A percentile compares a stretch with the other conserved stretches of the same genome.
Conservation (phyloP, 495 filamentous ascomycete genomes). For the Tetracladium marchalianum region DNA sequence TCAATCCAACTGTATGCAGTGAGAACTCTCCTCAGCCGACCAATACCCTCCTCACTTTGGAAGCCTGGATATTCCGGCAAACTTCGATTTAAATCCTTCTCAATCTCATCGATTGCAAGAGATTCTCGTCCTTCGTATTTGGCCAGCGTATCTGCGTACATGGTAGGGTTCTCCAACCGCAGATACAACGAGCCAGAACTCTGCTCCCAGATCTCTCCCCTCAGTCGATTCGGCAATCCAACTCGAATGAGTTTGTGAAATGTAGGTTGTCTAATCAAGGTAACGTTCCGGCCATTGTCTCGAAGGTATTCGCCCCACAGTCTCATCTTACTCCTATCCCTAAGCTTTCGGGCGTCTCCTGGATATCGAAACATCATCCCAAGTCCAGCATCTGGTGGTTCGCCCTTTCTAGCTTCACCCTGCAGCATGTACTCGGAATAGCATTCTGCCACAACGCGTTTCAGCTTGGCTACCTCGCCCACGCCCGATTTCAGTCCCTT, state of each 20-base stretch:
- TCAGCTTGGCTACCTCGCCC: conserved; percentile 74
- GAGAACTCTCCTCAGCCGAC: conserved; percentile 75
- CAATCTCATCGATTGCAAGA: conserved; percentile 94
- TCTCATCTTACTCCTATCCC: conserved; percentile 94
- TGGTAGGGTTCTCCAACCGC: conserved; percentile 71
- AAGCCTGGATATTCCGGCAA: conserved; percentile 95
- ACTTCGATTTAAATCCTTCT: conserved; percentile 94
- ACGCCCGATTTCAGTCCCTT: conserved; percentile 75
- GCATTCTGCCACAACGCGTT: conserved; percentile 66
- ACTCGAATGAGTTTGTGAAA: conserved; percentile 97
- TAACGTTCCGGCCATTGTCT: conserved; percentile 91
- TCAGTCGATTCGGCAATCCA: conserved; percentile 82
- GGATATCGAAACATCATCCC: conserved; percentile 88
- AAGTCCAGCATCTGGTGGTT: conserved; percentile 75
- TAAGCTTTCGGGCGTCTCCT: conserved; percentile 87
- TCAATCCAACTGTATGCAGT: conserved; percentile 97
- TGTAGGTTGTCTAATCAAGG: conserved; percentile 85
- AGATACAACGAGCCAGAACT: conserved; percentile 84
- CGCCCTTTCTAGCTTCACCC: conserved; percentile 41
- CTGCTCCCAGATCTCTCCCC: conserved; percentile 94
- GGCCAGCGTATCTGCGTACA: conserved; percentile 72
- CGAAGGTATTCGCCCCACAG: conserved; percentile 93
- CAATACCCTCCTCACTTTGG: conserved; percentile 93
- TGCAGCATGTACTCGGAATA: conserved; percentile 89
- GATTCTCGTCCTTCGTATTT: conserved; percentile 78